Evolutionary conservation across 306 rosid species (phyloP), one percentile per base, ranked within the genome.

Genomic region (Castanea sativa): DNA sequence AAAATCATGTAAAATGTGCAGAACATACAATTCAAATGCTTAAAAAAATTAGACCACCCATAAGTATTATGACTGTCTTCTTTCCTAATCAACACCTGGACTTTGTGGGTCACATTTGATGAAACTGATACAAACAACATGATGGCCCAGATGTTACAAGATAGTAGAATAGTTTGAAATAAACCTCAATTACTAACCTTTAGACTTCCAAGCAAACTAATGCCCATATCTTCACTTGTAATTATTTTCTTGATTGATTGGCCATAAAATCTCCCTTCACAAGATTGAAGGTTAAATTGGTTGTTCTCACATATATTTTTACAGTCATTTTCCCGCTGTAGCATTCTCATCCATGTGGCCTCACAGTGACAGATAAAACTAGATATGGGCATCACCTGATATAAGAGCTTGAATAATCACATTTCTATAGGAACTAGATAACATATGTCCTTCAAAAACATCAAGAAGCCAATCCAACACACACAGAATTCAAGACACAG

Each of bases 181-280:
- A 55, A 81, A 56, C 52, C 3, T 38, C 83, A 60, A 29, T 73
- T 25, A 82, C 83, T 21, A 74, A 94, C 99, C 97, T 90, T 89
- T 76, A 95, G 82, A 85, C 78, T 78, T 71, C 99, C 97, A 65
- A 92, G 84, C 88, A 95, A 84, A 77, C 82, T 67, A 76, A 90
- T 23, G 79, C 94, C 96, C 59, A 91, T 71, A 67, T 91, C 92
- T 79, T 86, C 79, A 79, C 97, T 89, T 75, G 85, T 79, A 85
- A 90, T 73, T 71, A 86, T 76, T 86, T 87, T 90, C 82, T 90
- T 89, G 29, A 81, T 57, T 25, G 92, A 84, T 73, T 41, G 86
- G 61, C 76, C 80, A 78, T 77, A 75, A 74, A 81, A 76, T 85
- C 83, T 88, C 74, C 82, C 87, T 80, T 80, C 87, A 83, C 77